These are phyloP conservation scores for Ascochyta fabae DNA, from an alignment of 2,329 filamentous ascomycete genomes.

Conservation along the genomic window DNA sequence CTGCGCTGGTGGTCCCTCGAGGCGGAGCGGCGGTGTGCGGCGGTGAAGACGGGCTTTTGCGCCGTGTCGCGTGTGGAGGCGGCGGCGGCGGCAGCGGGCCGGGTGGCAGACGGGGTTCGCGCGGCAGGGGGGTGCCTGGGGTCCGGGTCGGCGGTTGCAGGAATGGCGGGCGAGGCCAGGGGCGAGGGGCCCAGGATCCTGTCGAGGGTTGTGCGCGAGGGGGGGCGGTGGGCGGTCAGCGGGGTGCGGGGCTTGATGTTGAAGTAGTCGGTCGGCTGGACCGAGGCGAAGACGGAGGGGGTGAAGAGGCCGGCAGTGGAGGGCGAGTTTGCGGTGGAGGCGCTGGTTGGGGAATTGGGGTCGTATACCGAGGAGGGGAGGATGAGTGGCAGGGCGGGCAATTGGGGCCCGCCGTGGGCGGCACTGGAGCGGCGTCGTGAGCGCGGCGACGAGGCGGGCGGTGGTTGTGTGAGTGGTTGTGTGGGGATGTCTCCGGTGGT, in stretches of 20 bases:
- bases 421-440: constrained; percentile 51
- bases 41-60: constrained; percentile 31
- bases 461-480: constrained; percentile 2
- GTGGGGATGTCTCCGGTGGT: background rate
- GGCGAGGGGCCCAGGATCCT: constrained; percentile 41
- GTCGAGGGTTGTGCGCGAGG: constrained; percentile 40
- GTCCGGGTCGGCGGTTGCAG: constrained; percentile 39
- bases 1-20: constrained; percentile 26
- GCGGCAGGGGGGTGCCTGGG: constrained; percentile 35
- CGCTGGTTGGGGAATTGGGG: constrained; percentile 43
- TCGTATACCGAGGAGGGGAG: constrained; percentile 47
- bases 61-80: constrained; percentile 28
- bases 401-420: constrained; percentile 37
- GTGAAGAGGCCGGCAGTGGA: constrained; percentile 47
- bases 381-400: constrained; percentile 35
- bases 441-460: constrained; percentile 24
- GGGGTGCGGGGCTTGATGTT: constrained; percentile 36
- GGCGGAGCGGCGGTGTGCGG: constrained; percentile 25
- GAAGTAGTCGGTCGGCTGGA: constrained; percentile 49
- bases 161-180: constrained; percentile 45
- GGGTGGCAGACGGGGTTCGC: constrained; percentile 32
- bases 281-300: constrained; percentile 34
- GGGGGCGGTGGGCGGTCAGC: constrained; percentile 29
- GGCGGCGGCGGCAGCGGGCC: constrained; percentile 30
- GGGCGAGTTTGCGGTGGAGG: constrained; percentile 37